Evolutionary conservation across 129 eudicot species (phyloP).

Genomic region (Tagetes patula): DNA sequence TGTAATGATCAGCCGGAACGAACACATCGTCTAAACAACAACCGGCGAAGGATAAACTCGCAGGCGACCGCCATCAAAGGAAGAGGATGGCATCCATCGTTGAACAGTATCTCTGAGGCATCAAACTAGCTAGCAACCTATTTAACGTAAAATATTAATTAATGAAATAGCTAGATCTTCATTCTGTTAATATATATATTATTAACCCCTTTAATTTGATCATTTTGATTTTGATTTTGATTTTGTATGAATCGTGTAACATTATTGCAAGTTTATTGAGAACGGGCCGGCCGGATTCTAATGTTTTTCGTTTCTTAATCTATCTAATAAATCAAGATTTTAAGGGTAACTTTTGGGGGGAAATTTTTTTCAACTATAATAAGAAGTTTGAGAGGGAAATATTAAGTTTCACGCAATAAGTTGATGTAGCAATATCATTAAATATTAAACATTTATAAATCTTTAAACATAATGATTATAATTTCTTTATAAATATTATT

Average conservation of each 20-base stretch:
- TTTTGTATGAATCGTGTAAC: conserved; percentile 26
- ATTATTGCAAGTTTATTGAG: conserved; percentile 15
- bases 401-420: too few relatives aligned
- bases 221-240: conserved; percentile 5
- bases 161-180: too few relatives aligned
- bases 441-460: too few relatives aligned
- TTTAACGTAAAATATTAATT: too few relatives aligned
- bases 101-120: conserved; percentile 69
- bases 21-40: conserved; percentile 27
- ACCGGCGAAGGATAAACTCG: conserved; percentile 3
- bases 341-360: too few relatives aligned
- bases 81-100: conserved; percentile 78
- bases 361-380: too few relatives aligned
- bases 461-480: too few relatives aligned
- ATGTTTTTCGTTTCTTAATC: conserved; percentile 1
- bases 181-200: conserved; percentile 24
- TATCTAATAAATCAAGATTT: background rate
- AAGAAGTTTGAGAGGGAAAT: too few relatives aligned
- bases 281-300: background rate
- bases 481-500: too few relatives aligned
- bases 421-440: too few relatives aligned
- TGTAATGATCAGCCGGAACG: conserved; percentile 32
- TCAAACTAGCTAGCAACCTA: conserved; percentile 45
- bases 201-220: background rate
- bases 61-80: conserved; percentile 36